Percentiles rank a stretch among this genome's conserved stretches.
Conservation (phyloP, 768 basidiomycete genomes). For the Phlebiopsis gigantea region DNA sequence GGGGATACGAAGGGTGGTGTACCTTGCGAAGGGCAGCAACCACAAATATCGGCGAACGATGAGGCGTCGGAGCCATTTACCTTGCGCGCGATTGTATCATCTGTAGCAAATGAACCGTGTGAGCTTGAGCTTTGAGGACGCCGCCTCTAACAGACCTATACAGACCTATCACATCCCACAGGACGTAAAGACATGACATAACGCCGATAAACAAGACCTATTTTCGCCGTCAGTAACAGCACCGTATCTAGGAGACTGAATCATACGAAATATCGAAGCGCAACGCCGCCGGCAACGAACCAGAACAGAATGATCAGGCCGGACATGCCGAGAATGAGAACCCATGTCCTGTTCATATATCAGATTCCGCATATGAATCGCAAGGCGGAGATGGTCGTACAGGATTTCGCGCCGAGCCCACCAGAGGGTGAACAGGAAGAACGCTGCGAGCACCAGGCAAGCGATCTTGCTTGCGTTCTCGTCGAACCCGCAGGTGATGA, state of each 20-base stretch:
- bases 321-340: slow-evolving; percentile 71
- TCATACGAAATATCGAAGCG: slow-evolving; percentile 71
- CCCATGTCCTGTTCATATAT: slow-evolving; percentile 55
- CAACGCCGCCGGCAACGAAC: slow-evolving; percentile 72
- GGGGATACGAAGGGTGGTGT: slow-evolving; percentile 3
- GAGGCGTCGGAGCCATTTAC: slow-evolving; percentile 86
- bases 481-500: slow-evolving; percentile 87
- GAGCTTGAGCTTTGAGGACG: too few relatives aligned
- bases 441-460: slow-evolving; percentile 70
- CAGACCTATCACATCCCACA: slow-evolving; percentile 84
- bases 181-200: slow-evolving; percentile 83
- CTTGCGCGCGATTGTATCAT: slow-evolving; percentile 80
- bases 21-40: slow-evolving; percentile 83
- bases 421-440: slow-evolving; percentile 87
- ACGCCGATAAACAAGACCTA: slow-evolving; percentile 79
- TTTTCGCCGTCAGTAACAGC: neutral
- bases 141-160: neutral
- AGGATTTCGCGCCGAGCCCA: slow-evolving; percentile 76
- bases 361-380: neutral
- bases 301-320: slow-evolving; percentile 79
- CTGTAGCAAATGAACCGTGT: slow-evolving; percentile 40
- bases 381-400: slow-evolving; percentile 33
- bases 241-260: neutral
- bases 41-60: slow-evolving; percentile 78
- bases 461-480: slow-evolving; percentile 87